Conservation (phyloP, 495 filamentous ascomycete genomes). For the Clohesyomyces aquaticus region DNA sequence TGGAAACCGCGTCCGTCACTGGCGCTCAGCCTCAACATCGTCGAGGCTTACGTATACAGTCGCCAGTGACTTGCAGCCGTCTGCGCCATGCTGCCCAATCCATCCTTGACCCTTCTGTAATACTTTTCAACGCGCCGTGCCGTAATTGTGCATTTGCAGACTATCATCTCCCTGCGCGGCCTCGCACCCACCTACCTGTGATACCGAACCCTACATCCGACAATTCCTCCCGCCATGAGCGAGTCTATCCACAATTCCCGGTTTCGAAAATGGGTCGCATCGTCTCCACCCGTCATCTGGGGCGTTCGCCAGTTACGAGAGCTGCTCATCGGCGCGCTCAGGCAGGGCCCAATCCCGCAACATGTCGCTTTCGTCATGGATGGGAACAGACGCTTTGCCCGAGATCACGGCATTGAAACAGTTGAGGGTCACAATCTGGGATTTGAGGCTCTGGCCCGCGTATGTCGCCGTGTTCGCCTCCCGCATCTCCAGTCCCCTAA, state of each 20-base stretch:
- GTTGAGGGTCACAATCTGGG: constrained; percentile 96
- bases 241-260: constrained; percentile 64
- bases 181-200: background rate
- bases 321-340: constrained; percentile 81
- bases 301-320: constrained; percentile 70
- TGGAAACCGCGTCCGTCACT: constrained; percentile 23
- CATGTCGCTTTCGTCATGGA: constrained; percentile 99
- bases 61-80: constrained; percentile 26
- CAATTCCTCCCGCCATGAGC: constrained; percentile 18
- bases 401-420: constrained; percentile 89
- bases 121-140: background rate
- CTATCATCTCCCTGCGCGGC: background rate
- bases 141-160: background rate
- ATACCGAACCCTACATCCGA: background rate
- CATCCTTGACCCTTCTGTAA: constrained; percentile 1
- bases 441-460: constrained; percentile 89
- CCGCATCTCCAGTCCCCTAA: background rate
- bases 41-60: constrained; percentile 23
- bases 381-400: constrained; percentile 89
- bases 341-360: constrained; percentile 86
- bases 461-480: constrained; percentile 45
- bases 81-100: constrained; percentile 28
- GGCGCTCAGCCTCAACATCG: constrained; percentile 26
- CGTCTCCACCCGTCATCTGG: constrained; percentile 89
- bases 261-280: constrained; percentile 82